Evolutionary conservation across 2,329 filamentous ascomycete species (phyloP), one percentile per base, ranked within the genome.

Genomic region (Botryotinia convoluta): DNA sequence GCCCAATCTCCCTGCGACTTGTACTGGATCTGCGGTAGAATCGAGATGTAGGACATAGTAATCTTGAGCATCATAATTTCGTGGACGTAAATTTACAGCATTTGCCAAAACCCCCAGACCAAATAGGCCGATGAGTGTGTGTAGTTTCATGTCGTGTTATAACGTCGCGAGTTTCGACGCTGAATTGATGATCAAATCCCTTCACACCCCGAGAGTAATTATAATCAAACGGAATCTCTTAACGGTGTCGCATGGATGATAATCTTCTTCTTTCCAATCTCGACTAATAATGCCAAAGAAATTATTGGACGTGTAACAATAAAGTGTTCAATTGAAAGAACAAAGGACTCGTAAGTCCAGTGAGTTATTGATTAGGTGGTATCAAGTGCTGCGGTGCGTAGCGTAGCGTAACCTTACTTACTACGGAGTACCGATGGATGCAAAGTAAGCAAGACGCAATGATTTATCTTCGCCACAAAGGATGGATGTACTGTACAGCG

Each of bases 31-130:
- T 10, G 88, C 86, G 54, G 87, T 85, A 20, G 88, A 84, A 74
- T 92, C 89, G 79, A 99, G 88, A 77, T 98, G 93, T 64, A 99
- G 86, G 76, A 97, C 94, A 82, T 98, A 98, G 84, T 97, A 98
- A 83, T 99, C 95, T 83, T 94, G 90, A 57, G 88, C 86, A 68
- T 92, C 88, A 85, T 97, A 93, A 80, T 96, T 88, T 78, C 93
- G 91, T 75, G 86, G 84, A 68, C 86, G 84, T 62, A 89, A 82
- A 71, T 78, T 77, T 63, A 85, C 81, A 44, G 86, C 84, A 73
- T 85, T 83, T 74, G 85, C 80, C 39, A 83, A 77, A 82, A 79
- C 86, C 74, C 86, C 83, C 65, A 90, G 82, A 82, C 87, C 84
- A 72, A 86, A 81, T 68, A 89, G 83, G 81, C 86, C 84, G 73